Base-by-base conservation (phyloP, 2,329 filamentous ascomycete species). In the Cladosporium oxysporum region DNA sequence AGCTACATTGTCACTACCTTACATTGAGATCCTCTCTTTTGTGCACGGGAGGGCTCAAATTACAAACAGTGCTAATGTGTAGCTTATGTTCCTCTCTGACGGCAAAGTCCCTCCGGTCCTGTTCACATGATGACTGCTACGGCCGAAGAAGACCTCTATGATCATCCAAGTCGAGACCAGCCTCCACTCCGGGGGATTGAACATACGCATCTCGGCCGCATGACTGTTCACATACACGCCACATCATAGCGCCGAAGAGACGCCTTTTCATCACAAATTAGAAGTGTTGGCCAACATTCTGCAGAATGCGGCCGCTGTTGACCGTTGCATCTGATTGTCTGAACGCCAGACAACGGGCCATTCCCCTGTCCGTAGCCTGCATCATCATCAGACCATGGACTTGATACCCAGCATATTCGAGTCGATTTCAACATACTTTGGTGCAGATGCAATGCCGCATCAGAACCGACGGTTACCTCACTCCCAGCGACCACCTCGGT, bases 171-270 rank as follows among this genome's bases (percentile, higher is more conserved):
- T 55, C 52, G 16, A 55, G 52, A 55, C 52, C 52, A 11, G 18
- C 52, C 52, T 55, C 52, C 52, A 55, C 52, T 31, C 1, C 29
- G 52, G 28, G 2, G 28, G n/a, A 33, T 55, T 29, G 41, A 23
- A 29, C 50, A 12, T n/a, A 55, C 52, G 52, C 16, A 31, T 31
- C 18, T 55, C 52, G 52, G 52, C 14, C 52, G 21, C 52, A 55
- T 55, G 52, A 55, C 52, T 55, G 52, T 33, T 55, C 31, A 14
- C 52, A 55, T 33, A 33, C 28, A 33, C 28, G 52, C 28, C 52
- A 33, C 18, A 21, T 10, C 52, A 33, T 55, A 55, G 28, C 52
- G 52, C 52, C 52, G 52, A 55, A 55, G 28, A 55, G 29, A 31
- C 28, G 28, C 52, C 52, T 55, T 55, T 28, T 23, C 3, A 29